Evolutionary conservation across 1,284 basidiomycete species (phyloP), one percentile per base, ranked within the genome.

Genomic region (Mycosarcoma maydis): DNA sequence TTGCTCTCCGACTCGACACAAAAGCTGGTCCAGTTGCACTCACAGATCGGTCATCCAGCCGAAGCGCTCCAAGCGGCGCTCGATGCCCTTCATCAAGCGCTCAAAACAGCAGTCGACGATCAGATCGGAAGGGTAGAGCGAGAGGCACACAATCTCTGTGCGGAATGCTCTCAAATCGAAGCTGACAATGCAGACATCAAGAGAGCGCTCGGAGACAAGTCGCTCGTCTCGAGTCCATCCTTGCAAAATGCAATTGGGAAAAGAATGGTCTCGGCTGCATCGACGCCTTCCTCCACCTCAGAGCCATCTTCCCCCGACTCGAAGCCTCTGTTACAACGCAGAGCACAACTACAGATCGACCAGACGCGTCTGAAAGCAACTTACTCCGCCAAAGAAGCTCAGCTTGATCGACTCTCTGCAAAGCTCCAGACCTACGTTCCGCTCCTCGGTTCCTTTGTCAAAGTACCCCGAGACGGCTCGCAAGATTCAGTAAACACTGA

Each of bases 21-120:
- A 13, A 65, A 70, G 39, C 69, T 79, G 7, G 60, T 67, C 14
- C 40, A 52, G 33, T 61, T 77, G 10, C 76, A 80, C 38, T 51
- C 68, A 22, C 61, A 72, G 34, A 73, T 80, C 42, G 78, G 78
- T 9, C 64, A 74, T 49, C 71, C 77, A 16, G 58, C 72, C 27
- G 70, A 74, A 19, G 58, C 73, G 20, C 49, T 78, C 4, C 65
- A 74, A 52, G 53, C 53, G 13, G 71, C 77, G 2, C 67, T 77
- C 43, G 70, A 70, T 4, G 61, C 70, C 1, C 72, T 79, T 10
- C 73, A 73, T n/a, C 55, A 71, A 11, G 72, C 77, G 3, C 61
- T 80, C 16, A 70, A 75, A 45, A 60, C 68, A 22, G 77, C 78
- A 0, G 73, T 79, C 22, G 70, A 78, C 30, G 71, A 69, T n/a